phyloP scores from a whole-genome alignment of 441 rosid genomes.

The Biscutella laevigata region DNA sequence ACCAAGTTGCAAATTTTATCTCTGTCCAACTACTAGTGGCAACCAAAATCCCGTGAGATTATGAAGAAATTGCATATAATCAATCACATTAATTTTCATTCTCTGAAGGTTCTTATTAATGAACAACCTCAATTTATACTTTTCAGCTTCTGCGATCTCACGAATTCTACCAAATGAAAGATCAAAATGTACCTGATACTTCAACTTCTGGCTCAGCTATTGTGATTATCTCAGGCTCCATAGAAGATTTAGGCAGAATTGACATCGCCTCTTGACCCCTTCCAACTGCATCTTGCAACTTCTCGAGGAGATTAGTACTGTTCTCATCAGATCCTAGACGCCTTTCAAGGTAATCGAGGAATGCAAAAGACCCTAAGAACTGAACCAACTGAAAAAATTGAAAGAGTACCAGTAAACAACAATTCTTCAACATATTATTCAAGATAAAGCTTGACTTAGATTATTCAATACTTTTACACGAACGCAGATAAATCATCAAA shows the following conservation, averaged over 20 bases:
- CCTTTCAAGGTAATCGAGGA: constrained; percentile 91
- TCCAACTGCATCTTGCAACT: constrained; percentile 93
- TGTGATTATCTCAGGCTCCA: constrained; percentile 78
- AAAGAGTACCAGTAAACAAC: constrained; percentile 5
- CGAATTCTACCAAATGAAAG: constrained; percentile 18
- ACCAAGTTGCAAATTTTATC: constrained; percentile 4
- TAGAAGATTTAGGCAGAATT: constrained; percentile 52
- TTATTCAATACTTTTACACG: not conserved
- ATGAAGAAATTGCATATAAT: constrained; percentile 3
- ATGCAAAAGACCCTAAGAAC: constrained; percentile 79
- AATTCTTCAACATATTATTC: constrained; percentile 5
- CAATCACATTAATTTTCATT: constrained; percentile 3
- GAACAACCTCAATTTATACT: not conserved
- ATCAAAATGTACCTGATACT: constrained; percentile 48
- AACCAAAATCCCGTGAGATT: constrained; percentile 8
- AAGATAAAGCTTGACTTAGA: not conserved
- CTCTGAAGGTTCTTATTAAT: not conserved
- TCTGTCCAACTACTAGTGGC: constrained; percentile 14
- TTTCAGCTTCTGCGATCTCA: constrained; percentile 5
- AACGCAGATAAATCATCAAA: constrained; percentile 3
- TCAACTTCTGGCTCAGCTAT: constrained; percentile 81
- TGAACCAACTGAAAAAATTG: constrained; percentile 58
- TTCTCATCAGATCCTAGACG: constrained; percentile 62
- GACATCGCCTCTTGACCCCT: constrained; percentile 95
- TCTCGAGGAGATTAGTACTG: constrained; percentile 76